phyloP scores from a whole-genome alignment of 306 rosid species.

The Alnus rubra region DNA sequence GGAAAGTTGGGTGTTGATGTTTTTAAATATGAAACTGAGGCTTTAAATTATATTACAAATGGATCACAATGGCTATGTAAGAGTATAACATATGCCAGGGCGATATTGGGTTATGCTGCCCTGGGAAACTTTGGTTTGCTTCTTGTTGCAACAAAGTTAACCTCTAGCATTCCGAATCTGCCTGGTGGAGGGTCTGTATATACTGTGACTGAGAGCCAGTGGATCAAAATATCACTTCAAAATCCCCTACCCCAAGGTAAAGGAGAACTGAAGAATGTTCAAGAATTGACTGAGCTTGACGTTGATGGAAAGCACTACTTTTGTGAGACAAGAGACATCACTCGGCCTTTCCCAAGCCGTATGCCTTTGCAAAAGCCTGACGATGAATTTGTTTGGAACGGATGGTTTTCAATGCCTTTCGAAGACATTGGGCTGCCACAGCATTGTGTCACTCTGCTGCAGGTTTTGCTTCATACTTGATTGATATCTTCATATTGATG shows the following conservation, averaged over 20 bases:
- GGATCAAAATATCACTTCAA: slow-evolving; percentile 80
- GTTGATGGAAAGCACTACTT: slow-evolving; percentile 91
- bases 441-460: slow-evolving; percentile 86
- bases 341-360: slow-evolving; percentile 82
- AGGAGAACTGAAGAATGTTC: slow-evolving; percentile 79
- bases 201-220: slow-evolving; percentile 81
- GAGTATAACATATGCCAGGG: slow-evolving; percentile 53
- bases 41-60: slow-evolving; percentile 58
- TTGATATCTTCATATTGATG: slow-evolving; percentile 37
- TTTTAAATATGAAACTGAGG: slow-evolving; percentile 71
- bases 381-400: slow-evolving; percentile 93
- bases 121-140: slow-evolving; percentile 76
- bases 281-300: slow-evolving; percentile 79
- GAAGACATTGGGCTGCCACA: slow-evolving; percentile 70
- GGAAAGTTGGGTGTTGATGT: slow-evolving; percentile 62
- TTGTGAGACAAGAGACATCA: slow-evolving; percentile 84
- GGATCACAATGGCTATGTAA: slow-evolving; percentile 61
- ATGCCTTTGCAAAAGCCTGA: slow-evolving; percentile 62
- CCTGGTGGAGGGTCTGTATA: slow-evolving; percentile 90
- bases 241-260: slow-evolving; percentile 72
- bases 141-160: slow-evolving; percentile 76
- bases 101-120: slow-evolving; percentile 85
- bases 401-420: slow-evolving; percentile 81
- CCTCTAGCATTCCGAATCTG: slow-evolving; percentile 56
- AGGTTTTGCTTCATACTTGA: slow-evolving; percentile 68